These are phyloP conservation scores for Thalassiosira gravida DNA, from an alignment of 352 stramenopile species.

Conservation along the genomic window DNA sequence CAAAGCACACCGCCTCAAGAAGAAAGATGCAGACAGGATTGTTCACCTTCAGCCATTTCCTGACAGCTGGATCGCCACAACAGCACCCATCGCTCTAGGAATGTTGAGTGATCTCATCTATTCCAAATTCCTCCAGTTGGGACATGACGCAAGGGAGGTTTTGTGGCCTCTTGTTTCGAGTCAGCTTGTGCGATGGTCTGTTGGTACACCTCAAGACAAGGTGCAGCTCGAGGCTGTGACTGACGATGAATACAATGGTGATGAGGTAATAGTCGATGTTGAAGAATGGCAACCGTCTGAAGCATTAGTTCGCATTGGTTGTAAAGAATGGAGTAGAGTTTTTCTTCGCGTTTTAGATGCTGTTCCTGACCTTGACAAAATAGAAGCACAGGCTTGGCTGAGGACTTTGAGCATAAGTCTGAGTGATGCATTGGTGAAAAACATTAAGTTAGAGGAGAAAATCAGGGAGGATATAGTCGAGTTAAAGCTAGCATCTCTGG, in stretches of 20 bases:
- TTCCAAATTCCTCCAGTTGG: constrained; percentile 63
- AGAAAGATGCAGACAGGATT: constrained; percentile 64
- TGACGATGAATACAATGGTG: constrained; percentile 30
- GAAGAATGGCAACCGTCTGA: constrained; percentile 81
- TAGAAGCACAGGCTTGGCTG: constrained; percentile 64
- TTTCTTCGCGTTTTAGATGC: constrained; percentile 49
- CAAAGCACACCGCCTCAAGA: constrained; percentile 76
- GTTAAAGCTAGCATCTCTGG: constrained; percentile 47
- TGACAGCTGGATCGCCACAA: constrained; percentile 86
- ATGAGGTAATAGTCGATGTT: constrained; percentile 41
- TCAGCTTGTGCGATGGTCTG: constrained; percentile 68
- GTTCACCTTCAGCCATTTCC: constrained; percentile 79
- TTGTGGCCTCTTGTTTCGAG: constrained; percentile 69
- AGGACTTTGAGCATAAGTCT: constrained; percentile 62
- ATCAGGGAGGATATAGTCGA: constrained; percentile 54
- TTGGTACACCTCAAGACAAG: constrained; percentile 49
- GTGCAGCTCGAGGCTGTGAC: constrained; percentile 26
- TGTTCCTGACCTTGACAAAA: constrained; percentile 51
- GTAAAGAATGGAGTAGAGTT: constrained; percentile 72
- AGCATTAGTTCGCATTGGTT: constrained; percentile 78
- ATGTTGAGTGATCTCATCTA: constrained; percentile 80
- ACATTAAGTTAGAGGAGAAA: constrained; percentile 60
- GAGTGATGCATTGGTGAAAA: constrained; percentile 60
- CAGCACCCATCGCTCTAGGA: constrained; percentile 78
- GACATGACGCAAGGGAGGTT: constrained; percentile 57